Percentiles rank a stretch among this genome's conserved stretches.
Conservation (phyloP, 805 yeast genomes). For the Yarrowia osloensis region DNA sequence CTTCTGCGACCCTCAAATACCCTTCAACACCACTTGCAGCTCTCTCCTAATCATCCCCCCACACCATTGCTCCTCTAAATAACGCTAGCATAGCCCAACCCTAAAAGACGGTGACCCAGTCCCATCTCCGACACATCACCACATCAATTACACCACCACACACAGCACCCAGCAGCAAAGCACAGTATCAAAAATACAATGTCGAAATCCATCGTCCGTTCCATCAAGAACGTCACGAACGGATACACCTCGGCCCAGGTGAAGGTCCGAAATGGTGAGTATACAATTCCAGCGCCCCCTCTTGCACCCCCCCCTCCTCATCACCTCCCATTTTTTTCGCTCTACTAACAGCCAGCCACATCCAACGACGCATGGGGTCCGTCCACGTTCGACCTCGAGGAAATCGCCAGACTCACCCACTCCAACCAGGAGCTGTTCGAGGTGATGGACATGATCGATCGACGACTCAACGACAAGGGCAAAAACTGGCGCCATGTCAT, state of each 20-base stretch:
- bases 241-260: conserved; percentile 88
- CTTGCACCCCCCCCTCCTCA: not conserved
- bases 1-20: not conserved
- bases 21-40: not conserved
- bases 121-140: conserved; percentile 27
- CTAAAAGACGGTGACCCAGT: conserved; percentile 13
- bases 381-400: conserved; percentile 77
- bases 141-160: conserved; percentile 3
- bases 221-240: conserved; percentile 83
- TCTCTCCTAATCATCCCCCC: conserved; percentile 4
- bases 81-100: conserved; percentile 30
- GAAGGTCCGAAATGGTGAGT: conserved; percentile 66
- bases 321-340: not conserved
- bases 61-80: conserved; percentile 29
- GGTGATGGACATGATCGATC: conserved; percentile 91
- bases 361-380: conserved; percentile 87
- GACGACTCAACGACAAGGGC: conserved; percentile 91
- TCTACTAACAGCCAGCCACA: conserved; percentile 50
- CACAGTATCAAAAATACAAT: conserved; percentile 7
- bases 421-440: conserved; percentile 68
- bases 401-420: conserved; percentile 71
- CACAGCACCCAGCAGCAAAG: not conserved
- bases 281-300: not conserved
- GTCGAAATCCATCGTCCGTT: conserved; percentile 67
- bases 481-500: conserved; percentile 97